These are phyloP conservation scores for Candida qinlingensis DNA, from an alignment of 805 yeast species.

Conservation along the genomic window DNA sequence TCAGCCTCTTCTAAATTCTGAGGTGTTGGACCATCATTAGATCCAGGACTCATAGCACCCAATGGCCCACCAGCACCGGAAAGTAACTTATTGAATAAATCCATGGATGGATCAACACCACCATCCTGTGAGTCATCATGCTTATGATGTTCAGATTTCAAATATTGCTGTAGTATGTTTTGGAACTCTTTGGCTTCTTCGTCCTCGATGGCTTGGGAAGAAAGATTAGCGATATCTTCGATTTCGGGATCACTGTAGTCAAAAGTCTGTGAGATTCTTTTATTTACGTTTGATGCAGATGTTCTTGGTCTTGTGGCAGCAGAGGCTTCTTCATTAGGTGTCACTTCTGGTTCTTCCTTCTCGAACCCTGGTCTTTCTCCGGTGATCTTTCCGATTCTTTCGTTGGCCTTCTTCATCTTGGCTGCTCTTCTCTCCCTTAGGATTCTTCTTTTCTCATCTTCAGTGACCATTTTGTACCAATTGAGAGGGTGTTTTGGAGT, in stretches of 20 bases:
- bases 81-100: slow-evolving; percentile 10
- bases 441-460: slow-evolving; percentile 23
- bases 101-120: slow-evolving; percentile 12
- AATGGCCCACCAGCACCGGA: slow-evolving; percentile 1
- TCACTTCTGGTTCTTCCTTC: background rate
- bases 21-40: background rate
- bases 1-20: slow-evolving; percentile 3
- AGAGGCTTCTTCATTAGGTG: background rate
- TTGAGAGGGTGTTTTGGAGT: background rate
- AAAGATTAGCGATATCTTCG: slow-evolving; percentile 11
- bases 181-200: slow-evolving; percentile 19
- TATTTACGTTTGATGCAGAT: background rate
- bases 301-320: slow-evolving; percentile 3
- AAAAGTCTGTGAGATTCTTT: slow-evolving; percentile 18
- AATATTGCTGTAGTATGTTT: slow-evolving; percentile 15
- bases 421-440: slow-evolving; percentile 25
- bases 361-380: slow-evolving; percentile 18
- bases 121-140: slow-evolving; percentile 1
- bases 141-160: slow-evolving; percentile 13
- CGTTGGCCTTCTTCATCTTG: slow-evolving; percentile 17
- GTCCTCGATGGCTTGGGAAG: background rate
- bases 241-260: slow-evolving; percentile 11
- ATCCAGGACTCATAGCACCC: background rate
- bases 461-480: slow-evolving; percentile 5
- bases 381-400: slow-evolving; percentile 21